Percentiles rank a stretch among this genome's conserved stretches.
These are phyloP conservation scores for Hanseniaspora hatyaiensis DNA, from an alignment of 805 yeast species.

Conservation along the genomic window DNA sequence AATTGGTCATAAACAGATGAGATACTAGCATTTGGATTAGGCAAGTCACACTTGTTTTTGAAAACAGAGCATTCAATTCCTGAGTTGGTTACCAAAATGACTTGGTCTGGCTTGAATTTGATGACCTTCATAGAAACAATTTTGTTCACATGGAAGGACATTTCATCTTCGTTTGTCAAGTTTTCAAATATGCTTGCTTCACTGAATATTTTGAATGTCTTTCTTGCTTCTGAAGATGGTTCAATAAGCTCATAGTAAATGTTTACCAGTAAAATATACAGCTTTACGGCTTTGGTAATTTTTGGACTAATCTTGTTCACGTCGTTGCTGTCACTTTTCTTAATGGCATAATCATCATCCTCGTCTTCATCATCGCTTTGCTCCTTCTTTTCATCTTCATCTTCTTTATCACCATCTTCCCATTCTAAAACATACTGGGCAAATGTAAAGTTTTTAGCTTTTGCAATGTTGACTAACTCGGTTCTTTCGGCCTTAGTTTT, in stretches of 20 bases:
- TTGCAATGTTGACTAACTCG: slow-evolving; percentile 12
- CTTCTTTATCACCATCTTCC: slow-evolving; percentile 7
- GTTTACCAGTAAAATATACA: slow-evolving; percentile 21
- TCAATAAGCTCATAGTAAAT: slow-evolving; percentile 59
- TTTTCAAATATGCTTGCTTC: slow-evolving; percentile 70
- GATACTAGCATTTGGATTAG: slow-evolving; percentile 24
- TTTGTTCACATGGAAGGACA: slow-evolving; percentile 53
- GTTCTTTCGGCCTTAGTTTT: slow-evolving; percentile 12
- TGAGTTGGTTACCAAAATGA: slow-evolving; percentile 41
- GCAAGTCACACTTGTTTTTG: slow-evolving; percentile 30
- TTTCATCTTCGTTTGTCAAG: slow-evolving; percentile 75
- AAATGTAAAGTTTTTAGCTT: slow-evolving; percentile 15
- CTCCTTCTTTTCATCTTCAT: background rate
- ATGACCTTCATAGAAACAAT: slow-evolving; percentile 68
- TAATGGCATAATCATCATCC: slow-evolving; percentile 42
- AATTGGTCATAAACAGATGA: slow-evolving; percentile 43
- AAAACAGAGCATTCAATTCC: slow-evolving; percentile 51
- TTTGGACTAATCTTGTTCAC: slow-evolving; percentile 53
- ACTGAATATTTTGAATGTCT: slow-evolving; percentile 52
- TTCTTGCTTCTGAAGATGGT: slow-evolving; percentile 78
- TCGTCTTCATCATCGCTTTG: slow-evolving; percentile 18
- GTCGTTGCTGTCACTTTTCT: slow-evolving; percentile 56
- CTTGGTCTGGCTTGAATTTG: slow-evolving; percentile 32
- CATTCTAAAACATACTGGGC: slow-evolving; percentile 15
- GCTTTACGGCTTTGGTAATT: slow-evolving; percentile 54